Evolutionary conservation across 164 flowering plant genomes (phyloP).

Genomic region (Vitis vinifera): DNA sequence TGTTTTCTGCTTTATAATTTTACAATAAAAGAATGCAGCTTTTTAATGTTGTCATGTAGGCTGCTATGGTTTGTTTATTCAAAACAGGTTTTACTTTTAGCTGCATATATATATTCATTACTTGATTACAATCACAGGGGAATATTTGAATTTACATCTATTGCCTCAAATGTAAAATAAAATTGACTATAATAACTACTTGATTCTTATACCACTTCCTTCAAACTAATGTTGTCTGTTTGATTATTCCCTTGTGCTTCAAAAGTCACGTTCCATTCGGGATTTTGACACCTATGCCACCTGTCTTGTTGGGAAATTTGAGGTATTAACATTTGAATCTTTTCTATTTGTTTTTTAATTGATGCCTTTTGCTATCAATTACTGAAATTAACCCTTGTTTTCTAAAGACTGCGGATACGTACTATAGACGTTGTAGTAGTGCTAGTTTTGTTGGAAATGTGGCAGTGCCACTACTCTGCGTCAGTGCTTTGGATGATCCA

Average conservation of each 20-base stretch:
- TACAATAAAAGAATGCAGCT: too few relatives aligned
- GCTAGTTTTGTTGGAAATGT: constrained; percentile 63
- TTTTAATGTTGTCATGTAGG: too few relatives aligned
- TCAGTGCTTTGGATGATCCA: constrained; percentile 97
- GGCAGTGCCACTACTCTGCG: constrained; percentile 85
- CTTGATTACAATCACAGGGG: too few relatives aligned
- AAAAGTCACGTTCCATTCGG: constrained; percentile 81
- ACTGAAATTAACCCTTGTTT: constrained; percentile 18
- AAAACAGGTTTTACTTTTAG: too few relatives aligned
- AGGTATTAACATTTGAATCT: constrained; percentile 47
- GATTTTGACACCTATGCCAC: constrained; percentile 94
- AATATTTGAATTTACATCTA: too few relatives aligned
- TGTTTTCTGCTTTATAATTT: too few relatives aligned
- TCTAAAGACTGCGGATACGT: constrained; percentile 88
- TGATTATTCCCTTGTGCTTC: constrained; percentile 10
- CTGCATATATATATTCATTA: too few relatives aligned
- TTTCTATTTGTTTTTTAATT: neutral
- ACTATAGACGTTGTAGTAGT: constrained; percentile 83
- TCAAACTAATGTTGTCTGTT: constrained; percentile 2
- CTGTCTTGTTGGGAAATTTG: constrained; percentile 78
- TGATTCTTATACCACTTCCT: neutral
- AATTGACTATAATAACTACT: too few relatives aligned
- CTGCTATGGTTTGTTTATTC: too few relatives aligned
- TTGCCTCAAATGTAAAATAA: too few relatives aligned
- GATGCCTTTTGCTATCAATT: neutral